Base-by-base conservation (phyloP, 768 basidiomycete genomes). In the Russula earlei region DNA sequence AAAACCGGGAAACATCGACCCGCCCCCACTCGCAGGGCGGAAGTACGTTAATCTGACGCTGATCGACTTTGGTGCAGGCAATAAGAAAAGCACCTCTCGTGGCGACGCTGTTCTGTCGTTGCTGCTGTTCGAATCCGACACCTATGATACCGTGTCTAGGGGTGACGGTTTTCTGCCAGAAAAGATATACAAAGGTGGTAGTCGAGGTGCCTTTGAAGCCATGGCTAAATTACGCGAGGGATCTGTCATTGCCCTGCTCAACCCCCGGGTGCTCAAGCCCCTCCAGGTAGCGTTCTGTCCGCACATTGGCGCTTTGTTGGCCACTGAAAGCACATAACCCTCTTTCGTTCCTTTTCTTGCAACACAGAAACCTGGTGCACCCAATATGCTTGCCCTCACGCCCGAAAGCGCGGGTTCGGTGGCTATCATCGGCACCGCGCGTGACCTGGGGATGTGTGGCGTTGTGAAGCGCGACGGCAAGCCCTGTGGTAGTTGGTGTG, bases 201-300 rank as follows among this genome's bases (percentile, higher is more conserved):
- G 91, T 61, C 81, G 83, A 6, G 96, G 96, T 5, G 94, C 93
- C 4, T 98, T 89, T 65, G 96, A 98, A 68, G 75, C 79, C 48
- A 81, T 88, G 72, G 84, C 88, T 47, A 91, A 90, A 64, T 70
- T 95, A 52, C 82, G 82, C 56, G 87, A 92, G 62, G 96, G 96
- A 2, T 85, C 91, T 45, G 93, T 98, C 5, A 74, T 98, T 38
- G 89, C 91, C 1, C 75, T 99, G 40, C 72, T 98, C 19, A 96
- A 95, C 64, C 92, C 96, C 0, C 78, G 77, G 51, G 79, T 98
- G 43, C 71, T 96, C 55, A 89, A 89, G 64, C 93, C 93, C 11
- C 85, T 87, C 60, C 84, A 89, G 70, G 91, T 91, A 27, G 37
- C 49, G 7, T 19, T 33, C 41, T 24, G 31, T 27, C 11, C 0